Evolutionary conservation across 352 stramenopile species (phyloP), one percentile per base, ranked within the genome.

Genomic region (Phytophthora syringae): DNA sequence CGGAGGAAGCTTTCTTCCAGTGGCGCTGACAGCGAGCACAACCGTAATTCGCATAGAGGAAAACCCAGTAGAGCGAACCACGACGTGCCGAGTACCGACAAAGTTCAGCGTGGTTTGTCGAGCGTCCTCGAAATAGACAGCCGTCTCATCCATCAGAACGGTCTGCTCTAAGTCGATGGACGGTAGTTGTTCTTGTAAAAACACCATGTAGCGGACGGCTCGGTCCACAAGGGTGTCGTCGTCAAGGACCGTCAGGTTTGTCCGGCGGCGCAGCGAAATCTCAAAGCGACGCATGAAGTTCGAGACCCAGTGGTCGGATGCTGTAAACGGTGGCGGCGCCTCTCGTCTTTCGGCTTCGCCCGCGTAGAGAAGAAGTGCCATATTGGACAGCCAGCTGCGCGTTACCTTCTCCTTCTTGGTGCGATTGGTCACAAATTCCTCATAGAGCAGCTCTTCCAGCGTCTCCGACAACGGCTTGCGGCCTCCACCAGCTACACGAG

Each of bases 91-190:
- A 25, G 50, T 28, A 13, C 69, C 58, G 5, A 25, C 43, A 10
- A 61, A 22, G 27, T 74, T 54, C 6, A 71, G 32, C 27, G 40
- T 74, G 11, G 59, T 30, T 9, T 45, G 6, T 12, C 60, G 42
- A 7, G 52, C 48, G 30, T 67, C 56, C 51, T 74, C 40, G 44
- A 77, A 74, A 32, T 66, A 68, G 3, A 77, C 70, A 1, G 54
- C 59, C n/a, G 52, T 67, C 37, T 73, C 58, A 36, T 70, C 64
- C 63, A 73, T 67, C 16, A 70, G 34, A 18, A 70, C 37, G 18
- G 58, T 67, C 16, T 52, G 30, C 13, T 49, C 28, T 6, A 52
- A 71, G 32, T 39, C 32, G 11, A 39, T 9, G 32, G 32, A 16
- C 11, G 12, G 32, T 58, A 12, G 28, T 22, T 15, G 36, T 20